Conservation (phyloP, 352 stramenopile genomes). For the Globisporangium middletonii region DNA sequence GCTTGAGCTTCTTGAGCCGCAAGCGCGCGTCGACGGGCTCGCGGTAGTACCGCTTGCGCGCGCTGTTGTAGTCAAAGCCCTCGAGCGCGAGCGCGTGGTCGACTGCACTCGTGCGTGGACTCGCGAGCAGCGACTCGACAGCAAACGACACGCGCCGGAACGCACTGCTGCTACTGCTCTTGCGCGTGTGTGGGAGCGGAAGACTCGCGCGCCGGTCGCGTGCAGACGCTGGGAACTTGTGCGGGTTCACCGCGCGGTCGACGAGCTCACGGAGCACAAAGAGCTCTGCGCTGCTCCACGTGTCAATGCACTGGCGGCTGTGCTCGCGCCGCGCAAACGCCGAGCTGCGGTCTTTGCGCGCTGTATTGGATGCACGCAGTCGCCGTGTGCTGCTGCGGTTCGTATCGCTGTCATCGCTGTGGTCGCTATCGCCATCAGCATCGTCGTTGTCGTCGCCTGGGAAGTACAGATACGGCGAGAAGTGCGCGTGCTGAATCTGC, state of each 20-base stretch:
- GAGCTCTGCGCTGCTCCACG: conserved; percentile 51
- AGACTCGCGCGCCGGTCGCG: conserved; percentile 7
- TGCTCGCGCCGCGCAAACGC: conserved; percentile 14
- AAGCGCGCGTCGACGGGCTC: conserved; percentile 36
- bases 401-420: background rate
- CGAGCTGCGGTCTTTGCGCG: conserved; percentile 9
- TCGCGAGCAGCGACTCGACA: conserved; percentile 12
- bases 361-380: background rate
- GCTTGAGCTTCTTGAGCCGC: conserved; percentile 26
- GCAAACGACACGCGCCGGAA: conserved; percentile 12
- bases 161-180: conserved; percentile 12
- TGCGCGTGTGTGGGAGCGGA: conserved; percentile 4
- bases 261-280: conserved; percentile 51
- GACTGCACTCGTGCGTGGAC: background rate
- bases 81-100: background rate
- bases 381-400: background rate
- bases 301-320: conserved; percentile 35
- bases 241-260: conserved; percentile 28
- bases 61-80: conserved; percentile 5
- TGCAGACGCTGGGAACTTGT: conserved; percentile 7
- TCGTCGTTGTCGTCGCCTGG: background rate
- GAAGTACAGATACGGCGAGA: conserved; percentile 15
- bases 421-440: background rate
- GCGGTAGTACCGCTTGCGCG: conserved; percentile 39
- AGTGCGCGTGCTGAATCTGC: background rate